Conservation (phyloP, 495 filamentous ascomycete species). For the Penicillium egyptiacum region DNA sequence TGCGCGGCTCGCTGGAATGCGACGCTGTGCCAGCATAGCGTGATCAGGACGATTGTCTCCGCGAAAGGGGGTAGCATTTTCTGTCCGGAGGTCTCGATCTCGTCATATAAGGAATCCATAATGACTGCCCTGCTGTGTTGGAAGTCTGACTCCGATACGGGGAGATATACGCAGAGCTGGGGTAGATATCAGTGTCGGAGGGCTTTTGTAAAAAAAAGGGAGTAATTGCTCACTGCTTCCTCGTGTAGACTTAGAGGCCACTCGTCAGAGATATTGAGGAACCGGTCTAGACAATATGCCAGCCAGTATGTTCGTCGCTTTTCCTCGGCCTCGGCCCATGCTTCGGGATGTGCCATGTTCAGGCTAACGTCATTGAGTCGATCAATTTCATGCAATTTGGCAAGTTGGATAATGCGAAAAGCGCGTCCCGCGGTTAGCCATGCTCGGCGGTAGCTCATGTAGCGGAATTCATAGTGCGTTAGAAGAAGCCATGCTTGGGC, state of each 20-base stretch:
- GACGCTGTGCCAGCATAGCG: conserved; percentile 11
- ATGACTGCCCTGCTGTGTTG: conserved; percentile 8
- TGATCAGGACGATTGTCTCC: conserved; percentile 7
- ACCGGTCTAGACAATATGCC: conserved; percentile 54
- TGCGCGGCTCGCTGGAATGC: background rate
- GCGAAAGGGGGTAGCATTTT: conserved; percentile 7
- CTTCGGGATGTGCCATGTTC: conserved; percentile 18
- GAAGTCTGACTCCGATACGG: conserved; percentile 9
- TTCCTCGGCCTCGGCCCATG: conserved; percentile 45
- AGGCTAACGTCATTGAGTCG: conserved; percentile 2
- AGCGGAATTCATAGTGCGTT: conserved; percentile 53
- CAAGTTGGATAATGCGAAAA: conserved; percentile 53
- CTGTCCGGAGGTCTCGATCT: conserved; percentile 5
- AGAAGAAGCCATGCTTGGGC: conserved; percentile 57
- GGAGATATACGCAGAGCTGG: conserved; percentile 7
- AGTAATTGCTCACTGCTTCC: conserved; percentile 6
- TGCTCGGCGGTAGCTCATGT: conserved; percentile 45
- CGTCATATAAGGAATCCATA: conserved; percentile 1
- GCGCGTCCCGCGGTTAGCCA: conserved; percentile 56
- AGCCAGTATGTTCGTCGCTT: conserved; percentile 57
- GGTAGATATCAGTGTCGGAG: background rate
- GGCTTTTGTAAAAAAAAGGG: background rate
- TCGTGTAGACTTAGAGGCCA: conserved; percentile 52
- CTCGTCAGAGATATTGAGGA: conserved; percentile 48
- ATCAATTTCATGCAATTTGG: conserved; percentile 52